These are phyloP conservation scores for Aspergillus ruber DNA, from an alignment of 2,329 filamentous ascomycete species.

Conservation along the genomic window DNA sequence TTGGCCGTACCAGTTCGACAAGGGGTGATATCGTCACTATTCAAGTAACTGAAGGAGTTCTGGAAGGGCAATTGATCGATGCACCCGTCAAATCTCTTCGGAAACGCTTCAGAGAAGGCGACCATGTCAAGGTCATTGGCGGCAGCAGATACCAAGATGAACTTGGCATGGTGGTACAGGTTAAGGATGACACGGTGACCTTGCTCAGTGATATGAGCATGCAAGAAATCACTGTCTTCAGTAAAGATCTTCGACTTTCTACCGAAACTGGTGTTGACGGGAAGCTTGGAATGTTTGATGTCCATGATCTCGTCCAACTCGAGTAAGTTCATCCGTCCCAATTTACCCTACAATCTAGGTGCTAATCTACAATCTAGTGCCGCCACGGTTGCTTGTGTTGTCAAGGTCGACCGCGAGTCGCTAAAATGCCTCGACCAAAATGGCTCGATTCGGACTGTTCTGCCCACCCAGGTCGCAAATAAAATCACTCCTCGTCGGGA, in stretches of 20 bases:
- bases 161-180: conserved; percentile 93
- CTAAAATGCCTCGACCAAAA: conserved; percentile 87
- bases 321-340: conserved; percentile 51
- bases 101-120: conserved; percentile 86
- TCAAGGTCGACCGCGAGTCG: conserved; percentile 92
- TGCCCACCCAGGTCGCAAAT: conserved; percentile 88
- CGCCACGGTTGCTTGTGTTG: conserved; percentile 83
- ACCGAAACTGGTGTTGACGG: conserved; percentile 85
- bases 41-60: conserved; percentile 72
- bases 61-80: conserved; percentile 79
- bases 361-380: conserved; percentile 45
- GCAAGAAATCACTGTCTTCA: conserved; percentile 93
- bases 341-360: neutral
- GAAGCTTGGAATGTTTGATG: conserved; percentile 74
- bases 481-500: conserved; percentile 75
- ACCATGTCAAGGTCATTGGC: conserved; percentile 97
- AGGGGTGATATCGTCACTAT: conserved; percentile 89
- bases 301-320: conserved; percentile 90
- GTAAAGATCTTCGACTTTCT: conserved; percentile 89
- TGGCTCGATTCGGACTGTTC: conserved; percentile 69
- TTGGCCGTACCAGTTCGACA: conserved; percentile 78
- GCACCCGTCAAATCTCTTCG: conserved; percentile 86
- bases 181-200: conserved; percentile 86
- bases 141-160: conserved; percentile 92
- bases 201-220: conserved; percentile 88